These are phyloP conservation scores for Candida stauntonica DNA, from an alignment of 805 yeast species.

Conservation along the genomic window DNA sequence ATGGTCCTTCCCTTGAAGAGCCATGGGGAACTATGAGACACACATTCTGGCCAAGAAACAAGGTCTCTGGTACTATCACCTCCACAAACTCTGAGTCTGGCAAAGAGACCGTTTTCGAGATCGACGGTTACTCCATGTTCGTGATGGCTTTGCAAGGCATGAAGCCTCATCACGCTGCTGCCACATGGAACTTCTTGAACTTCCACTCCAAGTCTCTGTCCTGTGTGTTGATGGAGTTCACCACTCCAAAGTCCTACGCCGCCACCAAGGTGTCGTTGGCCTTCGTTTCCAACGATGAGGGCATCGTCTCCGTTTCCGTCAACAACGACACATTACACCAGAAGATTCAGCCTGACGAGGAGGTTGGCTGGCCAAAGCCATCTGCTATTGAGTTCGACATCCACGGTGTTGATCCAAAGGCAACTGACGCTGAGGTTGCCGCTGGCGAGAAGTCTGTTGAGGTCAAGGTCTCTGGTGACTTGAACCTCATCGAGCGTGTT, in stretches of 20 bases:
- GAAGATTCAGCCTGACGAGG: slow-evolving; percentile 48
- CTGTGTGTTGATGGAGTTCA: slow-evolving; percentile 90
- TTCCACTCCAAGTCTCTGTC: slow-evolving; percentile 74
- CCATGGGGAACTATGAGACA: slow-evolving; percentile 99
- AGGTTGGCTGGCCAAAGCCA: slow-evolving; percentile 91
- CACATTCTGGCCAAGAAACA: slow-evolving; percentile 91
- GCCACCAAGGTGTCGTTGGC: slow-evolving; percentile 77
- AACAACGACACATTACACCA: slow-evolving; percentile 62
- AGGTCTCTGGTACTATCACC: slow-evolving; percentile 59
- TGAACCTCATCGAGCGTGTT: slow-evolving; percentile 78
- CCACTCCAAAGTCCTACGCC: slow-evolving; percentile 89
- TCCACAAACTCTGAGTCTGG: slow-evolving; percentile 30
- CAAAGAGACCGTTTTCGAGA: slow-evolving; percentile 27
- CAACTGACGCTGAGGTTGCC: slow-evolving; percentile 39
- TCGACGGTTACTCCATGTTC: slow-evolving; percentile 57
- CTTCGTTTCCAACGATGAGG: slow-evolving; percentile 59
- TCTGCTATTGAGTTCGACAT: slow-evolving; percentile 55
- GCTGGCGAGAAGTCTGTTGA: slow-evolving; percentile 34
- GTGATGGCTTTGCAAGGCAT: slow-evolving; percentile 97
- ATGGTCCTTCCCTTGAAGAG: slow-evolving; percentile 75
- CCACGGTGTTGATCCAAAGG: slow-evolving; percentile 43
- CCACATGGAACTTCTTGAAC: slow-evolving; percentile 90
- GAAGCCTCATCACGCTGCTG: slow-evolving; percentile 99
- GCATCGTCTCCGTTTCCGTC: slow-evolving; percentile 60
- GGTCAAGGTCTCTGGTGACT: slow-evolving; percentile 55